phyloP scores from a whole-genome alignment of 257 asterid genomes.

The Nicotiana sylvestris region DNA sequence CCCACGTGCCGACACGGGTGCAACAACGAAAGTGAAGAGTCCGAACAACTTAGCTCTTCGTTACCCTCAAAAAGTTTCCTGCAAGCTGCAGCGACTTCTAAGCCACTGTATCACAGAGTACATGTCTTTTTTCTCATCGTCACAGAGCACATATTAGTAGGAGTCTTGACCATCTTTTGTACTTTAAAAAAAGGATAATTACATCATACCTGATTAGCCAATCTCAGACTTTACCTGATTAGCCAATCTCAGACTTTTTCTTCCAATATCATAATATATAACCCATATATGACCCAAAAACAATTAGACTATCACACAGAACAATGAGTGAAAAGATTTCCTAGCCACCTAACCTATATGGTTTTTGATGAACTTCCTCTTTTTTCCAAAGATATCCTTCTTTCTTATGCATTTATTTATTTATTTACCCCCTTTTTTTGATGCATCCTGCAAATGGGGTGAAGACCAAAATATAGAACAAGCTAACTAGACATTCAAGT shows the following conservation, averaged over 20 bases:
- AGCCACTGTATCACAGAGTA: too few relatives aligned
- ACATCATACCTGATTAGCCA: too few relatives aligned
- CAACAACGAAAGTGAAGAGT: too few relatives aligned
- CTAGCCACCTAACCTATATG: neutral
- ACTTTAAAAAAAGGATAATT: too few relatives aligned
- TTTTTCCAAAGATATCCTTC: neutral
- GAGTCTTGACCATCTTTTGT: neutral
- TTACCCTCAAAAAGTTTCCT: neutral
- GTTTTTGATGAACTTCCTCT: neutral
- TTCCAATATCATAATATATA: neutral
- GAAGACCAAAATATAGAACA: neutral
- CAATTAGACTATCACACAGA: neutral
- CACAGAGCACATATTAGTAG: neutral
- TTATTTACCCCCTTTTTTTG: neutral
- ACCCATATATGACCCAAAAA: neutral
- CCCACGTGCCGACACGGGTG: too few relatives aligned
- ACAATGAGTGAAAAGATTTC: neutral
- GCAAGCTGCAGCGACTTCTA: neutral
- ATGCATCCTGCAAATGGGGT: neutral
- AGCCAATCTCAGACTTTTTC: too few relatives aligned
- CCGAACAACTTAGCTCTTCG: too few relatives aligned
- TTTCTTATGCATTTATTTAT: neutral
- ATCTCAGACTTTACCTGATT: too few relatives aligned
- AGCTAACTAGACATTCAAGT: neutral
- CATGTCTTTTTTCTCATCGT: too few relatives aligned